Evolutionary conservation across 163 green algal species (phyloP).

Genomic region (Scenedesmus sp.): DNA sequence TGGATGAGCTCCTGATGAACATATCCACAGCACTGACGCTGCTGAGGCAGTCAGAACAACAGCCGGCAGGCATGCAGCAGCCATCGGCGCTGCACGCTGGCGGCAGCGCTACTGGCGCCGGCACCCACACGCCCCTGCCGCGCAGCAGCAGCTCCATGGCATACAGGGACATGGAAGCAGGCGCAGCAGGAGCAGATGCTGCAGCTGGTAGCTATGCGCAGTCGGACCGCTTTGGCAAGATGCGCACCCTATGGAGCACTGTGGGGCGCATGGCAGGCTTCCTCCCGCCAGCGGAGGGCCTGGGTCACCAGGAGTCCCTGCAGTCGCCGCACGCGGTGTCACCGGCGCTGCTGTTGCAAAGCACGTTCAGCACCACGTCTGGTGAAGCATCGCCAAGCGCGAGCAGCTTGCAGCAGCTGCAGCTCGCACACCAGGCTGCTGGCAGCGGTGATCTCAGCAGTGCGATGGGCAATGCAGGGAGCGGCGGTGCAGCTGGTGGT

Average conservation of each 20-base stretch:
- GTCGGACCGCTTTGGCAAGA: conserved; percentile 2
- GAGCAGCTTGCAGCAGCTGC: background rate
- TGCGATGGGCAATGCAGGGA: background rate
- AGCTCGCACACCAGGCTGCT: background rate
- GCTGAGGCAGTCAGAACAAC: conserved; percentile 24
- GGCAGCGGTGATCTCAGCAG: background rate
- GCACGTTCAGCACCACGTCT: background rate
- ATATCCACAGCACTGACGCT: background rate
- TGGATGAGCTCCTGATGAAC: conserved; percentile 25
- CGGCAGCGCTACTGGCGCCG: background rate
- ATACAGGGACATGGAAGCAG: background rate
- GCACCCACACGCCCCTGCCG: background rate
- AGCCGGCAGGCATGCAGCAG: background rate
- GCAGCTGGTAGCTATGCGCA: background rate
- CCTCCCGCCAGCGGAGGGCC: background rate
- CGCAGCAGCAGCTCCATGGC: background rate
- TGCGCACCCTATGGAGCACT: conserved; percentile 22
- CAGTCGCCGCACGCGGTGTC: background rate
- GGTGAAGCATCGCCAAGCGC: background rate
- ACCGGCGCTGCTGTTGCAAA: background rate
- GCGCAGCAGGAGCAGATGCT: conserved; percentile 16
- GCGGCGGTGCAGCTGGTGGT: background rate
- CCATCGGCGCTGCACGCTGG: background rate
- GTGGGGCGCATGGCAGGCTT: conserved; percentile 42
- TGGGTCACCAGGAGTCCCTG: background rate